Percentiles rank a stretch among this genome's conserved stretches.
Evolutionary conservation across 1,284 basidiomycete species (phyloP).

Genomic region (Phellinidium pouzarii): DNA sequence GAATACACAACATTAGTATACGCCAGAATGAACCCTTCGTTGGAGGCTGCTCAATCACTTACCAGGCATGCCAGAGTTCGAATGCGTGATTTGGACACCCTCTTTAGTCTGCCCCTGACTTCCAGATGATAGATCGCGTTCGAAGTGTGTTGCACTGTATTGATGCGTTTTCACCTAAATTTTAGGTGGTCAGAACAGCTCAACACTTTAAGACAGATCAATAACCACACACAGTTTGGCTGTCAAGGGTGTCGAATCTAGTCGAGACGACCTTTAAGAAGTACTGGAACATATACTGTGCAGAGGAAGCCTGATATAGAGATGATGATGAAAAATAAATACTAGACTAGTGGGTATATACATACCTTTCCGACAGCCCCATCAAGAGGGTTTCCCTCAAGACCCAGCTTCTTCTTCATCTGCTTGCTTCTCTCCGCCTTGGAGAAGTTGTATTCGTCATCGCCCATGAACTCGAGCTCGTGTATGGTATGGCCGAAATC

Average conservation of each 20-base stretch:
- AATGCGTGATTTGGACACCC: slow-evolving; percentile 78
- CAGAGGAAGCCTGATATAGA: slow-evolving; percentile 47
- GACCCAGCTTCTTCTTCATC: slow-evolving; percentile 73
- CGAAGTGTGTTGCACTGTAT: slow-evolving; percentile 94
- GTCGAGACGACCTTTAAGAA: slow-evolving; percentile 97
- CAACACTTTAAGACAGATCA: background rate
- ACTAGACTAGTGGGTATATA: slow-evolving; percentile 13
- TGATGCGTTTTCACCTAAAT: slow-evolving; percentile 73
- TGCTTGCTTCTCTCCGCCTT: slow-evolving; percentile 56
- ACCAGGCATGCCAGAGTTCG: slow-evolving; percentile 74
- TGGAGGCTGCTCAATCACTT: slow-evolving; percentile 23
- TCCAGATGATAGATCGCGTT: slow-evolving; percentile 76
- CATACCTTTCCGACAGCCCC: slow-evolving; percentile 57
- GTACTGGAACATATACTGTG: slow-evolving; percentile 92
- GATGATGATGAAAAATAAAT: slow-evolving; percentile 1
- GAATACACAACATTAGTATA: background rate
- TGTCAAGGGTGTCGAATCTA: slow-evolving; percentile 78
- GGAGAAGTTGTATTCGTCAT: slow-evolving; percentile 67
- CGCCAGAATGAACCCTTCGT: background rate
- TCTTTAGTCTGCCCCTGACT: slow-evolving; percentile 54
- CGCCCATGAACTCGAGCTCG: slow-evolving; percentile 77
- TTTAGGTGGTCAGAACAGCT: background rate
- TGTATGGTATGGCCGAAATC: slow-evolving; percentile 93
- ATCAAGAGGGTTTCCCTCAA: slow-evolving; percentile 76
- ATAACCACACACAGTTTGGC: slow-evolving; percentile 51